phyloP scores from a whole-genome alignment of 2,329 filamentous ascomycete genomes.

The Paraphoma sp. region DNA sequence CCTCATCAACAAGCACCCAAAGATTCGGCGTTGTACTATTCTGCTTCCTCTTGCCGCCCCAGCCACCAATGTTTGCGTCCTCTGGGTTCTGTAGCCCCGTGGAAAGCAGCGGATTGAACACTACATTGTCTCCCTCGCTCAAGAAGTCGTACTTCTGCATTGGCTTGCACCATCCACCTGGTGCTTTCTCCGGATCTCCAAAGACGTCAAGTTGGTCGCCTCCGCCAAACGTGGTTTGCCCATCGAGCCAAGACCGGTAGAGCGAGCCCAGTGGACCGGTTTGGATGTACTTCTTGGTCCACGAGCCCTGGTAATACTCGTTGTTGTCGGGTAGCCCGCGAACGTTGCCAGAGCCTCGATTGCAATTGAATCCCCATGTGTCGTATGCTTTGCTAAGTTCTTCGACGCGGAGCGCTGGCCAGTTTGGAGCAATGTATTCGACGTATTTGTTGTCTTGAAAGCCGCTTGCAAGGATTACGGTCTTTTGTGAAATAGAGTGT shows the following conservation, averaged over 20 bases:
- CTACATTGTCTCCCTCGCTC: conserved; percentile 22
- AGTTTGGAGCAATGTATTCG: conserved; percentile 11
- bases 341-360: conserved; percentile 12
- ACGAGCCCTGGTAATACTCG: conserved; percentile 37
- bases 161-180: conserved; percentile 13
- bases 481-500: conserved; percentile 5
- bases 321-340: conserved; percentile 11
- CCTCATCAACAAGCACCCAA: background rate
- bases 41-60: background rate
- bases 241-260: conserved; percentile 54
- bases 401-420: conserved; percentile 12
- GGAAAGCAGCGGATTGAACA: conserved; percentile 8
- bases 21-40: background rate
- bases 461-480: conserved; percentile 16
- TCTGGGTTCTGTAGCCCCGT: conserved; percentile 30
- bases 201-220: conserved; percentile 41
- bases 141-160: conserved; percentile 12
- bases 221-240: conserved; percentile 51
- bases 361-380: conserved; percentile 19
- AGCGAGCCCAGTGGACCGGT: conserved; percentile 49
- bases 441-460: conserved; percentile 15
- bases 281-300: conserved; percentile 58
- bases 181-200: conserved; percentile 49
- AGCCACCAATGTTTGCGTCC: background rate
- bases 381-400: conserved; percentile 8